phyloP scores from a whole-genome alignment of 2,329 filamentous ascomycete genomes.

The Sporothrix pallida region DNA sequence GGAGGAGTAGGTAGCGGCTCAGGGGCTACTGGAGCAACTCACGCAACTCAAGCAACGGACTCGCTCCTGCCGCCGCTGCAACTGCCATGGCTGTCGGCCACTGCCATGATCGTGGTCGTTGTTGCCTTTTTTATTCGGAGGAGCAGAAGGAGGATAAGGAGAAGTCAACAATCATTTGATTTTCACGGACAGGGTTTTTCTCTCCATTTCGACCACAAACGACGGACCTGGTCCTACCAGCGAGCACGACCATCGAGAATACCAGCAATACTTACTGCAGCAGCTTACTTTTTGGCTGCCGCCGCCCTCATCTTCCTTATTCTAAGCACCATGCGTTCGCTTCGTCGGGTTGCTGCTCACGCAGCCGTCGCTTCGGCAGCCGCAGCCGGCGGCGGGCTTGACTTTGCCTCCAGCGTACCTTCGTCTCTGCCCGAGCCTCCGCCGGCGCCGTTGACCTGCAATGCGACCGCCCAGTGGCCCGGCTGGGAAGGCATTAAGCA shows the following conservation, averaged over 20 bases:
- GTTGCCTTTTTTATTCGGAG: slow-evolving; percentile 2
- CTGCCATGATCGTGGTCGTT: not conserved
- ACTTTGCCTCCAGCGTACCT: not conserved
- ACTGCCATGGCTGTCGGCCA: slow-evolving; percentile 20
- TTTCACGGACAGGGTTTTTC: too few relatives aligned
- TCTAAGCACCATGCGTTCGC: not conserved
- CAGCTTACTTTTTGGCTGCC: not conserved
- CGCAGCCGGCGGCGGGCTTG: not conserved
- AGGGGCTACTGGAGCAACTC: not conserved
- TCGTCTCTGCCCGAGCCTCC: not conserved
- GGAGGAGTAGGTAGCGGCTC: not conserved
- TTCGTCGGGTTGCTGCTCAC: slow-evolving; percentile 21
- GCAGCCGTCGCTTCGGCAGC: not conserved
- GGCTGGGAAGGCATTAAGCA: slow-evolving; percentile 32
- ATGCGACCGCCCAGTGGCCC: slow-evolving; percentile 32
- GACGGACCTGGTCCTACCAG: not conserved
- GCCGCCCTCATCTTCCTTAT: not conserved
- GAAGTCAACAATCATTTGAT: too few relatives aligned
- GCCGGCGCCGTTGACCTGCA: not conserved
- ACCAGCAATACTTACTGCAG: not conserved
- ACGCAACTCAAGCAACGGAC: not conserved
- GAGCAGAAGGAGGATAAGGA: not conserved
- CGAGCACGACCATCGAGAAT: not conserved
- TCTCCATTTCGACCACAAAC: not conserved
- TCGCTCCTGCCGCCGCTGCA: slow-evolving; percentile 5